Percentiles rank a stretch among this genome's conserved stretches.
These are phyloP conservation scores for Geosiphon pyriformis DNA, from an alignment of 192 early-diverging fungal species.

Conservation along the genomic window DNA sequence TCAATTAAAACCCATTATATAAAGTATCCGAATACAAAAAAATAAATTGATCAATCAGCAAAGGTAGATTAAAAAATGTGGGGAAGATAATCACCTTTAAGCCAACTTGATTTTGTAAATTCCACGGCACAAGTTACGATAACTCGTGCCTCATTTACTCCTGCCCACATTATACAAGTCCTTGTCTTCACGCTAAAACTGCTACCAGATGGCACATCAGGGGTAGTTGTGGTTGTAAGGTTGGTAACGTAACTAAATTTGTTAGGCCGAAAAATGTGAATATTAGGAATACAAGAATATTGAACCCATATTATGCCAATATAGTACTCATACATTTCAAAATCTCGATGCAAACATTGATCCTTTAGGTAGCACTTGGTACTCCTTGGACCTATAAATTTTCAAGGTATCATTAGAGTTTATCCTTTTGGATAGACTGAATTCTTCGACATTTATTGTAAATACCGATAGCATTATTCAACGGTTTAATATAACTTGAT, in stretches of 20 bases:
- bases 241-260: conserved; percentile 25
- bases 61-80: not conserved
- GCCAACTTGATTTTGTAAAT: conserved; percentile 44
- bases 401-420: not conserved
- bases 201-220: conserved; percentile 51
- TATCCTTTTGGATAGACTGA: too few species aligned
- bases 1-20: not conserved
- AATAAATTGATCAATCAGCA: not conserved
- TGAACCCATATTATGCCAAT: too few species aligned
- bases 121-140: conserved; percentile 43
- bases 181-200: conserved; percentile 45
- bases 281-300: too few species aligned
- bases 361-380: conserved; percentile 43
- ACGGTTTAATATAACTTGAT: conserved; percentile 31
- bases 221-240: conserved; percentile 47
- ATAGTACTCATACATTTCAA: conserved; percentile 36
- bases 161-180: conserved; percentile 49
- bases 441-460: not conserved
- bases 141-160: conserved; percentile 32
- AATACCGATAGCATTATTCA: conserved; percentile 31
- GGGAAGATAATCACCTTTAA: conserved; percentile 40
- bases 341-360: conserved; percentile 37
- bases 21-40: not conserved
- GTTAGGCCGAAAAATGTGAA: not conserved
- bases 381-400: conserved; percentile 33